Evolutionary conservation across 345 rosid species (phyloP).

Genomic region (Sisymbrium irio): DNA sequence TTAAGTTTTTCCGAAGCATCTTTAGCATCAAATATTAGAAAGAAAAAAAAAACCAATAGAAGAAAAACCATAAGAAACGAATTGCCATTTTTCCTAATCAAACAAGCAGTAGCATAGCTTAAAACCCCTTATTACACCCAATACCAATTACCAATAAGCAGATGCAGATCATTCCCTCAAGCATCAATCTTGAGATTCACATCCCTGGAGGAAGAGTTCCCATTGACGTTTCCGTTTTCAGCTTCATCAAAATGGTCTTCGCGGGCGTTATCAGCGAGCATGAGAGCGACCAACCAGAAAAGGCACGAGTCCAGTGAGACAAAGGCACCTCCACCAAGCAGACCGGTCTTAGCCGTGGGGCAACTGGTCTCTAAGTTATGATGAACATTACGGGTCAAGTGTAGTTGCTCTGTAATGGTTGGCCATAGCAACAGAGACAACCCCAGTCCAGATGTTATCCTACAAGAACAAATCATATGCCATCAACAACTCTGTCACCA

Average conservation of each 20-base stretch:
- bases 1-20: neutral
- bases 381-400: constrained; percentile 59
- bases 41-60: neutral
- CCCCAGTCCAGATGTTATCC: constrained; percentile 63
- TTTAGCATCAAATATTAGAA: neutral
- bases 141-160: constrained; percentile 4
- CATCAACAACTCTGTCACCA: neutral
- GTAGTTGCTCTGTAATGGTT: constrained; percentile 72
- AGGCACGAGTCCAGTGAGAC: constrained; percentile 72
- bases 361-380: constrained; percentile 45
- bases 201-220: constrained; percentile 33
- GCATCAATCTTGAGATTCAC: constrained; percentile 33
- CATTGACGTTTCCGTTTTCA: constrained; percentile 19
- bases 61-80: constrained; percentile 4
- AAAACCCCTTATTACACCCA: neutral
- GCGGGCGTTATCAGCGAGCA: constrained; percentile 77
- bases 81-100: constrained; percentile 8
- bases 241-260: constrained; percentile 76
- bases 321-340: constrained; percentile 83
- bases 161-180: constrained; percentile 9
- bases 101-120: neutral
- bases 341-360: constrained; percentile 84
- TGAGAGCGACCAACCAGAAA: constrained; percentile 75
- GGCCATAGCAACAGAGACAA: constrained; percentile 64
- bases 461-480: constrained; percentile 18